These are phyloP conservation scores for Selenicereus undatus DNA, from an alignment of 148 eudicot species.

Conservation along the genomic window DNA sequence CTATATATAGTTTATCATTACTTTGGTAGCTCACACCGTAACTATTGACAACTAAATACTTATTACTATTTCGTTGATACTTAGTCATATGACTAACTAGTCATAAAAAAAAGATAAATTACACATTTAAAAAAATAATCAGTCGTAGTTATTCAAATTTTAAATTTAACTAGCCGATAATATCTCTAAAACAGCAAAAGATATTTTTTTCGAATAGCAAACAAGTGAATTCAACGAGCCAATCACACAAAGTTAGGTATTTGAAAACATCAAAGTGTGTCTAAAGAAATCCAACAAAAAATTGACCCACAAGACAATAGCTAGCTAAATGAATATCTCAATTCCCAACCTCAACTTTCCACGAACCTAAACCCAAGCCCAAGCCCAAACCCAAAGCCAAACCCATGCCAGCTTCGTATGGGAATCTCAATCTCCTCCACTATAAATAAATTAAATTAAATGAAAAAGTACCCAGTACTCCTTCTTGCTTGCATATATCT, in stretches of 20 bases:
- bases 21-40: too few relatives aligned
- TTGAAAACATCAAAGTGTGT: neutral
- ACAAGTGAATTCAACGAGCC: neutral
- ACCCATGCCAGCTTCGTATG: neutral
- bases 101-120: too few relatives aligned
- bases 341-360: neutral
- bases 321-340: neutral
- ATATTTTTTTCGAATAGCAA: neutral
- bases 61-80: too few relatives aligned
- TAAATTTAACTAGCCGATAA: neutral
- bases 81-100: too few relatives aligned
- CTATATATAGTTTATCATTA: too few relatives aligned
- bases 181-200: neutral
- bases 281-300: neutral
- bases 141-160: too few relatives aligned
- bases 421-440: neutral
- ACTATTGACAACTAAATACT: too few relatives aligned
- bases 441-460: neutral
- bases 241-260: neutral
- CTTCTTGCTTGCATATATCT: neutral
- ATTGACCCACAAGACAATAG: neutral
- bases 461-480: neutral
- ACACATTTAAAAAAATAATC: too few relatives aligned
- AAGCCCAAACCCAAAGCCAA: neutral
- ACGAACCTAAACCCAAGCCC: neutral